These are phyloP conservation scores for Cinnamomum chago DNA, from an alignment of 164 flowering plant species.

Conservation along the genomic window DNA sequence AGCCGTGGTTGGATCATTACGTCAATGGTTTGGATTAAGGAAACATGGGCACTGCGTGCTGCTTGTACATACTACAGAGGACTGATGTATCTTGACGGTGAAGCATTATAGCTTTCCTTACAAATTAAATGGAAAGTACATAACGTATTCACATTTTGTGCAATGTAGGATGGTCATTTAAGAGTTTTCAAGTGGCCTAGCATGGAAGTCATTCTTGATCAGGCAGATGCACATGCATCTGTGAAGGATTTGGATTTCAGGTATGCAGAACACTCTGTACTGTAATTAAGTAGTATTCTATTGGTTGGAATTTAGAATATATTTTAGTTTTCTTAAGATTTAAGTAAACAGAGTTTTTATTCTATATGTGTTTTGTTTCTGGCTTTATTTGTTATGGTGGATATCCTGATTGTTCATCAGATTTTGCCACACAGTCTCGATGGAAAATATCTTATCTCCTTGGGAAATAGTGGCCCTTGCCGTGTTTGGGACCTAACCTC, in stretches of 20 bases:
- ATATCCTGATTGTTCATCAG: constrained; percentile 13
- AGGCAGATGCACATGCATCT: constrained; percentile 53
- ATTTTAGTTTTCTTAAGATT: background rate
- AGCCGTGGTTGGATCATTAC: background rate
- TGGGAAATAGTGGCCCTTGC: constrained; percentile 69
- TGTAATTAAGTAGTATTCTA: background rate
- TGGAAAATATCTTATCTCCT: constrained; percentile 73
- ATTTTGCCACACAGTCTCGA: constrained; percentile 55
- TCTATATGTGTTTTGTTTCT: background rate
- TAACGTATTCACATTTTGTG: constrained; percentile 32
- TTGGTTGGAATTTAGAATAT: background rate
- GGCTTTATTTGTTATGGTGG: constrained; percentile 7
- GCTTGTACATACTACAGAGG: background rate
- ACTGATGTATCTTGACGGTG: no score
- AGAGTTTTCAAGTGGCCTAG: constrained; percentile 93
- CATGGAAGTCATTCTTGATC: constrained; percentile 64
- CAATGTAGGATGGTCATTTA: constrained; percentile 89
- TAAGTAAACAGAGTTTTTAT: background rate
- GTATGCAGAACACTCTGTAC: constrained; percentile 25
- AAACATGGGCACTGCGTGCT: background rate
- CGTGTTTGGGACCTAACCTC: constrained; percentile 81
- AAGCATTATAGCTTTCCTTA: background rate
- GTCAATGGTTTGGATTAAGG: background rate
- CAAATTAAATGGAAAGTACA: background rate
- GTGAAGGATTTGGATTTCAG: constrained; percentile 91